Conservation (phyloP, 495 filamentous ascomycete species). For the Neurospora sp. region DNA sequence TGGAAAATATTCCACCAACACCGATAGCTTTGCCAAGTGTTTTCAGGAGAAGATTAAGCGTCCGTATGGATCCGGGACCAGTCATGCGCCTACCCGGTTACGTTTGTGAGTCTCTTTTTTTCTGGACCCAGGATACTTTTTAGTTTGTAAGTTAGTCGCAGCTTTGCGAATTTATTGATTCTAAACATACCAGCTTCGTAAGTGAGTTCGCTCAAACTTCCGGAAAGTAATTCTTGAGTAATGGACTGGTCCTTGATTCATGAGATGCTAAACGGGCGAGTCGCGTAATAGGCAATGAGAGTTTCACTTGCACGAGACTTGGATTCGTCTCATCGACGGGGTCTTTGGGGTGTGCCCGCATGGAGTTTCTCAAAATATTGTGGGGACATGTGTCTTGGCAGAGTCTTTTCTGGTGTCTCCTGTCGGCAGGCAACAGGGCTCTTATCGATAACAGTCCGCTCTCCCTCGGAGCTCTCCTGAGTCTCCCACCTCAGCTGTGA, state of each 20-base stretch:
- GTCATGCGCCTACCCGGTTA: background rate
- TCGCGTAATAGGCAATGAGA: background rate
- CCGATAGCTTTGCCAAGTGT: background rate
- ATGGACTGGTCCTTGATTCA: background rate
- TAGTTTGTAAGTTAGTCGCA: background rate
- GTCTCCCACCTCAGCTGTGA: background rate
- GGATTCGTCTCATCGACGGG: background rate
- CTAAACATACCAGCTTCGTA: background rate
- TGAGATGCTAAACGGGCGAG: background rate
- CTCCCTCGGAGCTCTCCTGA: background rate
- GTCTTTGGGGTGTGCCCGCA: background rate
- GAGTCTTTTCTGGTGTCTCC: background rate
- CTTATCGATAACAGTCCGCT: background rate
- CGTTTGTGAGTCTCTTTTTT: background rate
- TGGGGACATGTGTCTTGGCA: slow-evolving; percentile 2
- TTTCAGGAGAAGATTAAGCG: background rate
- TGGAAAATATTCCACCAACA: background rate
- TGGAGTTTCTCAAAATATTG: background rate
- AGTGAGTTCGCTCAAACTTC: background rate
- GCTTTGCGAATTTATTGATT: background rate
- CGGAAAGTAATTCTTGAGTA: background rate
- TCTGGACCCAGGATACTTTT: background rate
- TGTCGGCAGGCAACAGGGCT: background rate
- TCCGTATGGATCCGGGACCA: background rate
- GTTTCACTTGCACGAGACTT: background rate